Conservation (phyloP, 2,329 filamentous ascomycete species). For the Ramichloridium luteum region DNA sequence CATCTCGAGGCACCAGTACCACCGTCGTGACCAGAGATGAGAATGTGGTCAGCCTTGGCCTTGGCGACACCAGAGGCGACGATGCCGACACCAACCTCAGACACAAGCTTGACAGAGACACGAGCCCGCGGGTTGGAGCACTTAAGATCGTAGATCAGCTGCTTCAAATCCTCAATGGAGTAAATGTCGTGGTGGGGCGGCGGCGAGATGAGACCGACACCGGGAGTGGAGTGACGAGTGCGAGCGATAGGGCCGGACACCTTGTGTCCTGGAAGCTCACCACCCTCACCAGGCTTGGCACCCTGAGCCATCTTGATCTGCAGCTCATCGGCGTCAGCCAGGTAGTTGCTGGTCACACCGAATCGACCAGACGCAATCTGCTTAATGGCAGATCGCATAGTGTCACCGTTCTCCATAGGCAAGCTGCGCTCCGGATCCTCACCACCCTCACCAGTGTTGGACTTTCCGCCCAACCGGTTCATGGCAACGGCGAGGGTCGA, state of each 20-base stretch:
- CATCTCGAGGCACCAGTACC: constrained; percentile 92
- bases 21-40: constrained; percentile 94
- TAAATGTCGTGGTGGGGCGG: constrained; percentile 98
- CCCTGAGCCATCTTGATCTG: constrained; percentile 99
- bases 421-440: constrained; percentile 87
- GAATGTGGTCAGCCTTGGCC: constrained; percentile 90
- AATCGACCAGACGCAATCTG: constrained; percentile 94
- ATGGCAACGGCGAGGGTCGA: constrained; percentile 91
- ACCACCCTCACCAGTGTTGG: constrained; percentile 94
- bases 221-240: constrained; percentile 89
- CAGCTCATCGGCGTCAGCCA: constrained; percentile 88
- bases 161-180: constrained; percentile 95
- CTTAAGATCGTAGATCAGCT: constrained; percentile 94
- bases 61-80: constrained; percentile 96
- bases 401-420: constrained; percentile 80
- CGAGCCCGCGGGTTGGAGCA: constrained; percentile 86
- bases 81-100: constrained; percentile 93
- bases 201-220: constrained; percentile 89
- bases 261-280: constrained; percentile 93
- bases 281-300: constrained; percentile 93
- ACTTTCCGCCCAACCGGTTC: constrained; percentile 93
- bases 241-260: constrained; percentile 88
- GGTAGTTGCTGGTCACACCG: constrained; percentile 87
- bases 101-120: constrained; percentile 94
- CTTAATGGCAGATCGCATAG: constrained; percentile 95